These are phyloP conservation scores for Pythium rhizo-oryzae DNA, from an alignment of 352 stramenopile species.

Conservation along the genomic window DNA sequence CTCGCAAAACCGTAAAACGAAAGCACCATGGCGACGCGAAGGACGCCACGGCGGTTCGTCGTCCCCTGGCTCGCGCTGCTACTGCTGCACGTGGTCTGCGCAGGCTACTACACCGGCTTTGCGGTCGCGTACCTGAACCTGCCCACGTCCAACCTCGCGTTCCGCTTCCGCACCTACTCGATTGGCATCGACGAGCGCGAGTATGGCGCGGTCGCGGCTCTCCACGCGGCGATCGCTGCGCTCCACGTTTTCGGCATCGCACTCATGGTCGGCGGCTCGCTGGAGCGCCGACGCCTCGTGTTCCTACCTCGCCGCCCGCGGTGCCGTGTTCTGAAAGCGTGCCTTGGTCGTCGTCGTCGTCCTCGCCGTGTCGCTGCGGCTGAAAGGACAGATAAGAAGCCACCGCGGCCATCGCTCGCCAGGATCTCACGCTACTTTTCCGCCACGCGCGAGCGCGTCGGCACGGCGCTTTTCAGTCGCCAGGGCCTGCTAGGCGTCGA, in stretches of 20 bases:
- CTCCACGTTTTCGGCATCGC: background rate
- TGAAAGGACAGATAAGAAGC: background rate
- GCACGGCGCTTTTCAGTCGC: background rate
- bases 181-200: background rate
- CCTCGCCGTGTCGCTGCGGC: background rate
- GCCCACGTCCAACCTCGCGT: background rate
- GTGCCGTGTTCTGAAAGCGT: no score
- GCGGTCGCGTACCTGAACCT: background rate
- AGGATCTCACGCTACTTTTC: no score
- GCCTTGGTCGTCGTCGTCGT: background rate
- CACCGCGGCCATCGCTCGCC: background rate
- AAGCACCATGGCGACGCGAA: no score
- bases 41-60: background rate
- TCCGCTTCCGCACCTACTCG: background rate
- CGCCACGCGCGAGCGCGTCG: no score
- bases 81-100: background rate
- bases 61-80: background rate
- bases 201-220: background rate
- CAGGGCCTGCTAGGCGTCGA: constrained; percentile 2
- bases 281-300: background rate
- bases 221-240: background rate
- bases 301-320: background rate
- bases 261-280: background rate
- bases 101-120: background rate
- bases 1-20: no score